phyloP scores from a whole-genome alignment of 768 basidiomycete genomes.

The Gautieria morchelliformis region DNA sequence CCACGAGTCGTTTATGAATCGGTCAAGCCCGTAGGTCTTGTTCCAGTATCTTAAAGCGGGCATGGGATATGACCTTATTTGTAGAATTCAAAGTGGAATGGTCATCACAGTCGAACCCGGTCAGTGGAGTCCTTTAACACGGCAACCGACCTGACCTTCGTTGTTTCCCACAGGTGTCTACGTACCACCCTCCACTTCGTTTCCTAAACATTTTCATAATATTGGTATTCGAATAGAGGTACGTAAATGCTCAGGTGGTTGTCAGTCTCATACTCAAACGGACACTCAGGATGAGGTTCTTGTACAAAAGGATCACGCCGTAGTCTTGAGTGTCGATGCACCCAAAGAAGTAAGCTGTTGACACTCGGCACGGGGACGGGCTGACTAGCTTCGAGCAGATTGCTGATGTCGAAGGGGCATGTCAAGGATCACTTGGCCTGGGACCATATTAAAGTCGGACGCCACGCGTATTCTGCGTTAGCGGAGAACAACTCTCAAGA shows the following conservation, averaged over 20 bases:
- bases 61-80: not conserved
- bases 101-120: slow-evolving; percentile 91
- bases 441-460: slow-evolving; percentile 1
- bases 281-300: slow-evolving; percentile 59
- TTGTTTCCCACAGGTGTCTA: slow-evolving; percentile 53
- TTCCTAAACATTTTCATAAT: slow-evolving; percentile 84
- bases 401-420: slow-evolving; percentile 26
- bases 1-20: slow-evolving; percentile 70
- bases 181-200: slow-evolving; percentile 69
- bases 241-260: slow-evolving; percentile 9
- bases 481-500: too few species aligned
- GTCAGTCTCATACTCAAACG: slow-evolving; percentile 14
- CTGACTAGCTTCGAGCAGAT: slow-evolving; percentile 16
- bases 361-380: not conserved
- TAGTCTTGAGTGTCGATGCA: slow-evolving; percentile 58
- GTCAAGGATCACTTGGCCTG: slow-evolving; percentile 19
- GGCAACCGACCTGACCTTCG: not conserved
- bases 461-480: too few species aligned
- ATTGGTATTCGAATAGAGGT: slow-evolving; percentile 91
- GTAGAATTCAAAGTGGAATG: slow-evolving; percentile 72
- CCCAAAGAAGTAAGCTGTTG: slow-evolving; percentile 65
- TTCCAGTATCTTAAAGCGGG: not conserved
- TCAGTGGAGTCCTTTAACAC: slow-evolving; percentile 16
- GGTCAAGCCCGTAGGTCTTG: slow-evolving; percentile 39
- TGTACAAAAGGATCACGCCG: slow-evolving; percentile 48